Percentiles rank a stretch among this genome's conserved stretches.
Conservation (phyloP, 495 filamentous ascomycete genomes). For the Penicillium alfredii region DNA sequence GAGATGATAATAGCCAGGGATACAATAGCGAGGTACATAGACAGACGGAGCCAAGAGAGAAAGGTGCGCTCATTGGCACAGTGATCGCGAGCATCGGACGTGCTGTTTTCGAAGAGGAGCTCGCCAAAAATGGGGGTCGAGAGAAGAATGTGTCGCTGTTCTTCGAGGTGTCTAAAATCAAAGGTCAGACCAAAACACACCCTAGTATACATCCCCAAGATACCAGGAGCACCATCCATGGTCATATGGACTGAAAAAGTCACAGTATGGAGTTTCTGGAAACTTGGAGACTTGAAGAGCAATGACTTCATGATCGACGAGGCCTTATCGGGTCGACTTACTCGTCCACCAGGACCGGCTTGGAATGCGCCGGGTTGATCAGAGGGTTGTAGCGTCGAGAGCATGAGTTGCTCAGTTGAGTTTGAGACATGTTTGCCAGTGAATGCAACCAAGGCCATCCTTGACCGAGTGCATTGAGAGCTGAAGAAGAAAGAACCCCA, state of each 20-base stretch:
- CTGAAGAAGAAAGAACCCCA: too few relatives aligned
- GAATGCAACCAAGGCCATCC: too few relatives aligned
- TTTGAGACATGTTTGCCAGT: slow-evolving; percentile 11
- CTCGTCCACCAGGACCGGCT: slow-evolving; percentile 39
- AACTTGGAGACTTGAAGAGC: too few relatives aligned
- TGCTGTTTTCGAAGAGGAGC: slow-evolving; percentile 81
- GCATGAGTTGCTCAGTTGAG: too few relatives aligned
- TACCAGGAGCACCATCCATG: too few relatives aligned
- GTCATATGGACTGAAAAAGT: too few relatives aligned
- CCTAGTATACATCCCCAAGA: too few relatives aligned
- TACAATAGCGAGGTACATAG: slow-evolving; percentile 86
- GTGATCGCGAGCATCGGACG: slow-evolving; percentile 75
- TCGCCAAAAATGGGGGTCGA: slow-evolving; percentile 66
- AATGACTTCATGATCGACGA: background rate
- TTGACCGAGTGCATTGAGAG: too few relatives aligned
- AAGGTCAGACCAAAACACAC: too few relatives aligned
- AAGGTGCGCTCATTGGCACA: slow-evolving; percentile 63
- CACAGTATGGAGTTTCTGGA: too few relatives aligned
- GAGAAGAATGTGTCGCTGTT: slow-evolving; percentile 52
- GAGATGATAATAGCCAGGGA: slow-evolving; percentile 84
- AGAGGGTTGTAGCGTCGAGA: slow-evolving; percentile 31
- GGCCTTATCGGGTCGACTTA: slow-evolving; percentile 26
- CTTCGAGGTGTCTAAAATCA: slow-evolving; percentile 28
- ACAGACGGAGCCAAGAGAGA: slow-evolving; percentile 88
- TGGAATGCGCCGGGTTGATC: slow-evolving; percentile 29